Base-by-base conservation (phyloP, 2,329 filamentous ascomycete genomes). In the Orbilia oligospora region DNA sequence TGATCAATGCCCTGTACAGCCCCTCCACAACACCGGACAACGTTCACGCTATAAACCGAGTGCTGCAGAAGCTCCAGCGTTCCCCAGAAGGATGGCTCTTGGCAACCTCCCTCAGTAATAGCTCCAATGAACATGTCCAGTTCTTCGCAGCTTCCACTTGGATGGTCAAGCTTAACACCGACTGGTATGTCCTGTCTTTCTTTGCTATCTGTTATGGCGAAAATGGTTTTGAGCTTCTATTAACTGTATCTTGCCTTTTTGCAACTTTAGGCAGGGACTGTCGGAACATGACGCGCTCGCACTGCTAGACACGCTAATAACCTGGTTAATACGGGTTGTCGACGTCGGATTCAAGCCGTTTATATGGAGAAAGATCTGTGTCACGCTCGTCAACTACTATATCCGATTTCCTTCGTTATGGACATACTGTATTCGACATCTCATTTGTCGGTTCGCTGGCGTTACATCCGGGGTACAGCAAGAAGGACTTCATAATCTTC, bases 71-170 rank as follows among this genome's bases (percentile, higher is more conserved):
- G 27, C 86, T 97, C 18, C 96, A 98, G 83, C 90, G 90, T 81
- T 92, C 93, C 1, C 87, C 91, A 1, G 88, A 93, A 82, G 95
- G 94, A 69, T 99, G 96, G 96, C 88, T 92, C 71, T 88, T 97
- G 55, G 94, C 93, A 20, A 91, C 95, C 82, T 89, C 90, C 65
- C 87, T 98, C 14, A 86, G 97, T 10, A 86, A 86, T 64, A 90
- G 89, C 78, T 86, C 88, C 22, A 90, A 93, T 81, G 89, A 92
- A 78, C 91, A 94, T 82, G 90, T 96, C 81, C 91, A 92, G 80
- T 98, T 98, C 85, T 97, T 97, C 83, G 96, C 93, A 14, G 95
- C 94, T 33, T 87, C 97, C 76, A 98, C 95, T 0, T 91, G 97
- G 81, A 97, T 93, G 64, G 90, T 98, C 82, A 99, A 98, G 85